Evolutionary conservation across 805 yeast species (phyloP).

Genomic region (Pichia rugopelliculosa): DNA sequence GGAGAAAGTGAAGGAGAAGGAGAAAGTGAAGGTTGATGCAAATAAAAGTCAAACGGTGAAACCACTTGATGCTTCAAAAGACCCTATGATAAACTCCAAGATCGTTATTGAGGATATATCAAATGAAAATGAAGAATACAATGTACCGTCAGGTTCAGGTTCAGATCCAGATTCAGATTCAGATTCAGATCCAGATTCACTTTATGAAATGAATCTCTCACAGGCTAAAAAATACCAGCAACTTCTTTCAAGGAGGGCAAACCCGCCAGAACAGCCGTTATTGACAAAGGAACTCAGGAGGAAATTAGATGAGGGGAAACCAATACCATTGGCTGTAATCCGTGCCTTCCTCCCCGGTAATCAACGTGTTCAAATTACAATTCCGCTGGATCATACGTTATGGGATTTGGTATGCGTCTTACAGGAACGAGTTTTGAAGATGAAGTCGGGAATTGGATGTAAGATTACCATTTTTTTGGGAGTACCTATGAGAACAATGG

Average conservation of each 20-base stretch:
- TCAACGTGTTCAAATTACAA: background rate
- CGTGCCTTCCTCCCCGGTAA: background rate
- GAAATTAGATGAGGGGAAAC: slow-evolving; percentile 16
- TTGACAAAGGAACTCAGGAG: slow-evolving; percentile 30
- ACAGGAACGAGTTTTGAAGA: background rate
- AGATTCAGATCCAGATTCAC: slow-evolving; percentile 22
- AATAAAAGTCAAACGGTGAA: background rate
- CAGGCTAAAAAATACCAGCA: slow-evolving; percentile 50
- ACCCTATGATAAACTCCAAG: too few species aligned
- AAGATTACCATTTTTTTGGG: too few species aligned
- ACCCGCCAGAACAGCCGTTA: slow-evolving; percentile 23
- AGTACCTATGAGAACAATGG: too few species aligned
- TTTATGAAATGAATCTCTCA: slow-evolving; percentile 40
- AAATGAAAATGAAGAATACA: background rate
- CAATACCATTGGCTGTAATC: background rate
- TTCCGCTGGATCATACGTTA: background rate
- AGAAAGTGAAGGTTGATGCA: background rate
- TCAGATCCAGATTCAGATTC: too few species aligned
- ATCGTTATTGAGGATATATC: too few species aligned
- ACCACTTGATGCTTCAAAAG: too few species aligned
- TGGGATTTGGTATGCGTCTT: background rate
- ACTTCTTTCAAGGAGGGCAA: slow-evolving; percentile 37
- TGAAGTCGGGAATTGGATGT: too few species aligned
- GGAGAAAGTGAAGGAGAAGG: background rate
- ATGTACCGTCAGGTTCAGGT: background rate